Evolutionary conservation across 305 asterid species (phyloP).

Genomic region (Caryopteris hybrid): DNA sequence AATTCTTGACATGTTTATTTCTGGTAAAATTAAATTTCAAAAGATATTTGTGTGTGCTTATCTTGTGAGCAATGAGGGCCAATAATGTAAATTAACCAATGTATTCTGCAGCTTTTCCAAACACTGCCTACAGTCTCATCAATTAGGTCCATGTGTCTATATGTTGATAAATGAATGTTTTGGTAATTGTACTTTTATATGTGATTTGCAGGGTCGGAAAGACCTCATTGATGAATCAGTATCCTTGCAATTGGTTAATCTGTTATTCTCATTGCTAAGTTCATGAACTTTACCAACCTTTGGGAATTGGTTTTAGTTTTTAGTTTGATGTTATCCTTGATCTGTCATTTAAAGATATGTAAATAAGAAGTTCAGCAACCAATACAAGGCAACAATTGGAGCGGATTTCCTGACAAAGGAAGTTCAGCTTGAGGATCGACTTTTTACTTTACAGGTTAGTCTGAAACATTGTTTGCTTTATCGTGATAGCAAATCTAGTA

Average conservation of each 20-base stretch:
- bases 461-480: not conserved
- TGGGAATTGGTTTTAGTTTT: constrained; percentile 7
- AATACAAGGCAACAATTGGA: constrained; percentile 79
- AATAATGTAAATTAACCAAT: not conserved
- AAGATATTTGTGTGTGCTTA: not conserved
- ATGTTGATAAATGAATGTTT: not conserved
- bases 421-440: constrained; percentile 76
- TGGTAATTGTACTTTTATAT: not conserved
- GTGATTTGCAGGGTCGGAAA: constrained; percentile 70
- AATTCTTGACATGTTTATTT: not conserved
- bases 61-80: not conserved
- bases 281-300: not conserved
- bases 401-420: constrained; percentile 79
- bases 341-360: constrained; percentile 55
- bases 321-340: constrained; percentile 37
- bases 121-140: not conserved
- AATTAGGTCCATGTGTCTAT: not conserved
- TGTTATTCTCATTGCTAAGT: not conserved
- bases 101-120: not conserved
- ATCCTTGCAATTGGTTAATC: constrained; percentile 33
- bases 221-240: constrained; percentile 85
- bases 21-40: not conserved
- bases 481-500: not conserved
- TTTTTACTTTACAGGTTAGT: constrained; percentile 70
- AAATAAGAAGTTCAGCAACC: constrained; percentile 77